Base-by-base conservation (phyloP, 768 basidiomycete species). In the Mycena floridula region DNA sequence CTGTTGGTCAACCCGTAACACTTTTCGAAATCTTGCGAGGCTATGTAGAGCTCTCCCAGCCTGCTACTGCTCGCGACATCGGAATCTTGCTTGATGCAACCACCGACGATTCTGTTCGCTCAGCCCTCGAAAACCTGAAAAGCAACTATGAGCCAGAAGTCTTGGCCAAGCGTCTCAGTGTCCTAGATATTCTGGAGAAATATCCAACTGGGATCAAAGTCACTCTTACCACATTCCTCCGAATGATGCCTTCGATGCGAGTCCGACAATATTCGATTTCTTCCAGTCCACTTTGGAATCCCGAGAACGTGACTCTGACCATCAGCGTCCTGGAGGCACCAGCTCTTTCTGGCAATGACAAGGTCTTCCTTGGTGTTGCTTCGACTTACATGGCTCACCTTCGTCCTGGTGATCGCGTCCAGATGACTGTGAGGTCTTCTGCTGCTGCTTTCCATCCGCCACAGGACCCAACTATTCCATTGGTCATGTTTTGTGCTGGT, bases 231-330 rank as follows among this genome's bases (percentile, higher is more conserved):
- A 55, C 59, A 3, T 73, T 66, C 59, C 53, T 76, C 24, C 55
- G 56, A 16, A 60, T 70, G 54, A 63, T 74, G 7, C 73, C 71
- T 7, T 53, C 71, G 3, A 74, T 74, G 67, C 69, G 71, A 27
- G 60, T 72, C 42, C 59, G 74, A 20, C 72, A 74, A 55, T 74
- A 76, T 58, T 73, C 72, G 3, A 74, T 74, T 49, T 74, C 74
- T 1, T 72, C 70, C 1, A 73, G 71, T 2, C 72, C 72, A 3
- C 59, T 76, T 6, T 66, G 67, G 63, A 63, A 70, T 46, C 59
- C 73, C 6, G 52, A 57, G 25, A 64, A 60, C 37, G 66, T 67
- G 23, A 66, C 69, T n/a, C 61, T 76, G 25, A 74, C 73, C 22
- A 50, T 74, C 46, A 69, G 67, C 55, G 67, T 74, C 15, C 51